Evolutionary conservation across 2,329 filamentous ascomycete genomes (phyloP).

Genomic region (Coleophoma cylindrospora): DNA sequence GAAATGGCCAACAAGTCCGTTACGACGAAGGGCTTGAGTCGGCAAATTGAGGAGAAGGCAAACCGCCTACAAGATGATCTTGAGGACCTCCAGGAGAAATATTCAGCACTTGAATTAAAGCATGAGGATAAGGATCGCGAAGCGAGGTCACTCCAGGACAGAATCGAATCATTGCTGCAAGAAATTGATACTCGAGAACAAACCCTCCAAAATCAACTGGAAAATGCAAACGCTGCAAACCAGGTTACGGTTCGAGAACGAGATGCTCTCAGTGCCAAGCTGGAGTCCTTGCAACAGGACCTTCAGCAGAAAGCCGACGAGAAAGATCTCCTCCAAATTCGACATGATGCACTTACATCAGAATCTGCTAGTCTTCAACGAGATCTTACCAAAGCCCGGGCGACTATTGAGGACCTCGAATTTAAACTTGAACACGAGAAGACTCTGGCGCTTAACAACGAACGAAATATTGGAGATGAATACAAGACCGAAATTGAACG

Average conservation of each 20-base stretch:
- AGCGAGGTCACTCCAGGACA: constrained; percentile 33
- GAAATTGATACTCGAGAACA: constrained; percentile 24
- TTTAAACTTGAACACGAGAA: constrained; percentile 38
- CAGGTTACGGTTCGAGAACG: constrained; percentile 21
- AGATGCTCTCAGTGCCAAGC: constrained; percentile 35
- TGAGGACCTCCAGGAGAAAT: constrained; percentile 41
- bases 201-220: constrained; percentile 33
- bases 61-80: constrained; percentile 63
- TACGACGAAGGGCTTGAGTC: constrained; percentile 66
- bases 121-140: constrained; percentile 36
- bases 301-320: constrained; percentile 55
- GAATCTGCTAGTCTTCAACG: constrained; percentile 64
- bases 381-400: constrained; percentile 47
- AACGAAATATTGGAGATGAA: constrained; percentile 51
- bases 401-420: constrained; percentile 40
- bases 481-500: constrained; percentile 50
- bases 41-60: constrained; percentile 70
- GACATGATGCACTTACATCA: constrained; percentile 60
- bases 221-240: constrained; percentile 34
- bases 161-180: constrained; percentile 29
- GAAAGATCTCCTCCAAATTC: constrained; percentile 64
- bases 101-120: constrained; percentile 34
- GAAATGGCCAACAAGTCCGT: constrained; percentile 78
- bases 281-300: constrained; percentile 54
- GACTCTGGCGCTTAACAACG: constrained; percentile 39